Evolutionary conservation across 2,329 filamentous ascomycete species (phyloP).

Genomic region (Botrytis pseudocinerea): DNA sequence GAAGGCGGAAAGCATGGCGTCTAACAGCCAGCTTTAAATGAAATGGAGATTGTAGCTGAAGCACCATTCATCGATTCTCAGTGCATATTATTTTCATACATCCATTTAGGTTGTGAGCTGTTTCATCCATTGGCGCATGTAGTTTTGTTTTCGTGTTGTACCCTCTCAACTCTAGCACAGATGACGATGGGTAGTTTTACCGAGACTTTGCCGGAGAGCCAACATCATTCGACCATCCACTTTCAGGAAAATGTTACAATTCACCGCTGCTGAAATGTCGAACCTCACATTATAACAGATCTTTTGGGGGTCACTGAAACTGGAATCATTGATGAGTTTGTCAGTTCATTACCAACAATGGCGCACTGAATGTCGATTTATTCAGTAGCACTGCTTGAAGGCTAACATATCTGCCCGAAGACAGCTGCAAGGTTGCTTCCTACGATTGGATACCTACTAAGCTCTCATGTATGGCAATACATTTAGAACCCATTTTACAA

Average conservation of each 20-base stretch:
- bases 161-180: conserved; percentile 3
- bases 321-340: neutral
- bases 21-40: conserved; percentile 32
- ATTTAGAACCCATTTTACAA: neutral
- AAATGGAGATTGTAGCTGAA: conserved; percentile 3
- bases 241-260: neutral
- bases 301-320: neutral
- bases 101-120: neutral
- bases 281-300: no score
- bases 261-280: neutral
- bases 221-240: neutral
- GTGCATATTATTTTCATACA: conserved; percentile 10
- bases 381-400: neutral
- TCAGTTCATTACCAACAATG: neutral
- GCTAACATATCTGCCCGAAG: neutral
- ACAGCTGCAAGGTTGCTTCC: neutral
- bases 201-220: conserved; percentile 13
- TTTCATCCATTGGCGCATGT: conserved; percentile 31
- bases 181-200: conserved; percentile 21
- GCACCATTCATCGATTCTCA: conserved; percentile 16
- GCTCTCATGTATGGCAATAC: neutral
- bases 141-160: conserved; percentile 22
- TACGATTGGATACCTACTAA: neutral
- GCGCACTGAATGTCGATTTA: neutral
- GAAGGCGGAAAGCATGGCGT: conserved; percentile 92